Base-by-base conservation (phyloP, 345 rosid genomes). In the Triadica sebifera region DNA sequence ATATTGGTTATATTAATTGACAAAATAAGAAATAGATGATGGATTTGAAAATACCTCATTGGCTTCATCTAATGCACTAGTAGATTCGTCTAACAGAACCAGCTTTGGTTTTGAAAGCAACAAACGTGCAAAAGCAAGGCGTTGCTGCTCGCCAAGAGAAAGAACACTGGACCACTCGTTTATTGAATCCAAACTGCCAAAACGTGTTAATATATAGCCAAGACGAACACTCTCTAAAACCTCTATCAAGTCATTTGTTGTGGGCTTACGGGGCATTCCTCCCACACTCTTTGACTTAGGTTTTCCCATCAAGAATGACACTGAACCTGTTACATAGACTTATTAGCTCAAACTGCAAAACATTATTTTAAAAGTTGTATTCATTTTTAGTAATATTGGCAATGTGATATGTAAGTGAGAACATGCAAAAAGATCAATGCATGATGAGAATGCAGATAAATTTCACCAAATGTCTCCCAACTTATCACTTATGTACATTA, bases 111-210 rank as follows among this genome's bases (percentile, higher is more conserved):
- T 89, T 71, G 90, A 83, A 73, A 94, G 89, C 84, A 94, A 77
- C 64, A 94, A 80, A 10, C 98, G 90, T 13, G 97, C 95, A 85
- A 94, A 88, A 61, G 97, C 97, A 41, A 91, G 93, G 65, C 97
- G 97, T 82, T 92, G 98, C 86, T 92, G 97, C 86, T 92, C 98
- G 3, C 98, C 98, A 39, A 91, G 92, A 80, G 98, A 94, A 65
- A 94, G 95, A 78, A 94, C 93, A 82, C 97, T 91, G 58, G 97
- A 89, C 98, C 98, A 94, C 84, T 94, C 98, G 16, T 75, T 74
- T 45, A 79, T 69, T 11, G 89, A 79, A 79, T 94, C 98, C 55
- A 94, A 83, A 73, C 92, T 84, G 68, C 80, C 77, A 69, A 89
- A 86, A 60, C 97, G 98, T 66, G 93, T 77, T 49, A 86, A 79